phyloP scores from a whole-genome alignment of 2,329 filamentous ascomycete species.

The Phialophora chinensis region DNA sequence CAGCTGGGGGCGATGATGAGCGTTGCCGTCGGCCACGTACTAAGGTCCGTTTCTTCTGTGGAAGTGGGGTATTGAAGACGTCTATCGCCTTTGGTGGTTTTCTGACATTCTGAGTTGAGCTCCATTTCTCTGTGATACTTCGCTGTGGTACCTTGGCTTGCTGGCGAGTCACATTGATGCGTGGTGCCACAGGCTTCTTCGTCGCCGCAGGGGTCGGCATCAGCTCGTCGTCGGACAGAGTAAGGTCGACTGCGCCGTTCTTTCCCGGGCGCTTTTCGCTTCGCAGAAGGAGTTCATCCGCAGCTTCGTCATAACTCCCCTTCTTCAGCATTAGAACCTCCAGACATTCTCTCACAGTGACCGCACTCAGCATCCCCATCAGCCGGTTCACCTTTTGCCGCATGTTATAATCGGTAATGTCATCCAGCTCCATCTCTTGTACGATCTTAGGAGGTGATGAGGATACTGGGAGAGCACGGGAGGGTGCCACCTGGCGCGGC shows the following conservation, averaged over 20 bases:
- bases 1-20: conserved; percentile 38
- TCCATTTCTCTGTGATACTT: conserved; percentile 66
- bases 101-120: conserved; percentile 52
- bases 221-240: conserved; percentile 52
- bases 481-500: conserved; percentile 49
- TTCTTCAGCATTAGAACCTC: conserved; percentile 58
- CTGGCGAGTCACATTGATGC: conserved; percentile 42
- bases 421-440: conserved; percentile 52
- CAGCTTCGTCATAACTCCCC: conserved; percentile 63
- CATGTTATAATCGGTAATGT: conserved; percentile 58
- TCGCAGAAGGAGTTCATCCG: conserved; percentile 52
- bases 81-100: conserved; percentile 32
- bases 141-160: conserved; percentile 60
- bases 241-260: conserved; percentile 40
- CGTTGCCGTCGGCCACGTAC: conserved; percentile 56
- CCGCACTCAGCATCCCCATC: conserved; percentile 53
- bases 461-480: conserved; percentile 54
- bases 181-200: conserved; percentile 45
- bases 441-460: conserved; percentile 19
- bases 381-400: conserved; percentile 61
- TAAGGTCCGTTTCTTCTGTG: conserved; percentile 49
- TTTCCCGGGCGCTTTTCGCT: conserved; percentile 43
- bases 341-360: conserved; percentile 55
- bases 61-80: conserved; percentile 39
- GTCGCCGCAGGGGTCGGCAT: conserved; percentile 43